Evolutionary conservation across 495 filamentous ascomycete genomes (phyloP).

Genomic region (Sporormia fimetaria): DNA sequence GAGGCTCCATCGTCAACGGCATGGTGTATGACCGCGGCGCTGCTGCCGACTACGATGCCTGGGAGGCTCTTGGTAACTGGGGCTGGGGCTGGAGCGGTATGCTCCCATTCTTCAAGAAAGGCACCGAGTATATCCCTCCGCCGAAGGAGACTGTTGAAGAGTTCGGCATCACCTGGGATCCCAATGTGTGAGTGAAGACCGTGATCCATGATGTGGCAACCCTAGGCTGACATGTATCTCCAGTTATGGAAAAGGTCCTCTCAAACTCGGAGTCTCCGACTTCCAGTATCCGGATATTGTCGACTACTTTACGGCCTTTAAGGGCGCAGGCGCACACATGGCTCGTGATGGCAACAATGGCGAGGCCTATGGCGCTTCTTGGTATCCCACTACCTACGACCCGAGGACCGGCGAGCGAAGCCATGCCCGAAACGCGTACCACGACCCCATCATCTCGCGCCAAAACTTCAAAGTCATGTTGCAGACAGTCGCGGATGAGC

Average conservation of each 20-base stretch:
- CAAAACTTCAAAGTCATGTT: slow-evolving; percentile 12
- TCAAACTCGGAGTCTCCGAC: slow-evolving; percentile 35
- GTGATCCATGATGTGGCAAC: neutral
- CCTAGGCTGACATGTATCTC: neutral
- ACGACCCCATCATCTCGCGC: slow-evolving; percentile 9
- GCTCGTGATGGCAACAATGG: slow-evolving; percentile 3
- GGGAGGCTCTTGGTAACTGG: slow-evolving; percentile 14
- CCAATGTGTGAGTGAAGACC: slow-evolving; percentile 29
- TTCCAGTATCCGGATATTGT: slow-evolving; percentile 36
- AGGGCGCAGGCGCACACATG: slow-evolving; percentile 2
- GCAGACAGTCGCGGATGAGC: slow-evolving; percentile 8
- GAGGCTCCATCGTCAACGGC: slow-evolving; percentile 35
- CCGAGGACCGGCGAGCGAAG: slow-evolving; percentile 2
- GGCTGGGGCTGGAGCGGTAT: slow-evolving; percentile 29
- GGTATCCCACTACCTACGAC: slow-evolving; percentile 12
- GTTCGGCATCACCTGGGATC: slow-evolving; percentile 32
- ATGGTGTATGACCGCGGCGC: slow-evolving; percentile 25
- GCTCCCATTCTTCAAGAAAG: slow-evolving; percentile 20
- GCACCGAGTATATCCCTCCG: slow-evolving; percentile 7
- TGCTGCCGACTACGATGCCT: slow-evolving; percentile 27
- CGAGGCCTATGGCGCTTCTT: slow-evolving; percentile 3
- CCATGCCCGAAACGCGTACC: slow-evolving; percentile 8
- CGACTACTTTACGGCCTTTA: slow-evolving; percentile 19
- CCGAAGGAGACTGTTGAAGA: neutral
- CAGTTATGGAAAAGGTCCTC: slow-evolving; percentile 26